A percentile compares a stretch with the other conserved stretches of the same genome.
These are phyloP conservation scores for Chlamydomonas asymmetrica DNA, from an alignment of 139 green algal genomes.

Conservation along the genomic window DNA sequence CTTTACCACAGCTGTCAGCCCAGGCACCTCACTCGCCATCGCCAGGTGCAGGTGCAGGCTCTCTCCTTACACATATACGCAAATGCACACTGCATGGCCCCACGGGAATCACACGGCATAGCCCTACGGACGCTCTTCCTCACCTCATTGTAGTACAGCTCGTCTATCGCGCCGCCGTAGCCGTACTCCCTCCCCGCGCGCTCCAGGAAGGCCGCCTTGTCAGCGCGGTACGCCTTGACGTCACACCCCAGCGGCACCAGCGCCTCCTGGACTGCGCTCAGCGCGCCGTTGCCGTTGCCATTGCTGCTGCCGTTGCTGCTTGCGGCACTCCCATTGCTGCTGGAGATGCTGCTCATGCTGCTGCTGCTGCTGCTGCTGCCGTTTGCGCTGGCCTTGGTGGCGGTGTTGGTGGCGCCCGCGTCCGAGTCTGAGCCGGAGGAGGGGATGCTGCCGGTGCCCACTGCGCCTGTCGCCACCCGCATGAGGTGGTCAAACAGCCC, in stretches of 20 bases:
- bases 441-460: not conserved
- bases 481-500: conserved; percentile 31
- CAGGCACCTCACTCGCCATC: no score
- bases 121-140: no score
- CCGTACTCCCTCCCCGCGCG: conserved; percentile 47
- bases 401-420: conserved; percentile 4
- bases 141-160: conserved; percentile 61
- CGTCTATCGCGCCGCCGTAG: conserved; percentile 58
- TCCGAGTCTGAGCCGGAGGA: conserved; percentile 3
- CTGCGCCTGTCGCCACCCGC: conserved; percentile 6
- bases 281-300: not conserved
- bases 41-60: no score
- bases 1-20: no score
- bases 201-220: conserved; percentile 27
- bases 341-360: not conserved
- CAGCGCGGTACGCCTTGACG: conserved; percentile 6
- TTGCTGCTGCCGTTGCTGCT: not conserved
- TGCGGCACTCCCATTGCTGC: no score
- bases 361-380: conserved; percentile 14
- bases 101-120: no score
- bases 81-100: no score
- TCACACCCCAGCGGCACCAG: conserved; percentile 9
- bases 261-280: not conserved
- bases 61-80: no score
- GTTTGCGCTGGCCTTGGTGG: conserved; percentile 2